These are phyloP conservation scores for Phylloporus arenicola DNA, from an alignment of 768 basidiomycete genomes.

Conservation along the genomic window DNA sequence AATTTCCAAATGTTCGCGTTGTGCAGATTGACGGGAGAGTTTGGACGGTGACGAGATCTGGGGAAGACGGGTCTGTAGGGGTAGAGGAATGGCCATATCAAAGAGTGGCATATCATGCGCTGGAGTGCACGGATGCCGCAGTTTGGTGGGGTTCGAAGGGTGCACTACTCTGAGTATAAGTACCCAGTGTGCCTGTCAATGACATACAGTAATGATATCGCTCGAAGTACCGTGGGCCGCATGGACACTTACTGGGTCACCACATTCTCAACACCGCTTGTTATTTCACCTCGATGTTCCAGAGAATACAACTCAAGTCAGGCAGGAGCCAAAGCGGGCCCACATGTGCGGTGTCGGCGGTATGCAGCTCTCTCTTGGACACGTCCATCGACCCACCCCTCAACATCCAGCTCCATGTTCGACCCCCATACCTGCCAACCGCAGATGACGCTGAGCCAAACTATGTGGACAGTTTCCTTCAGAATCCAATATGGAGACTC, in stretches of 20 bases:
- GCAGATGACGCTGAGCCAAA: slow-evolving; percentile 31
- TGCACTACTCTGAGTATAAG: slow-evolving; percentile 15
- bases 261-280: slow-evolving; percentile 4
- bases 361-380: slow-evolving; percentile 34
- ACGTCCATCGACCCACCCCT: slow-evolving; percentile 89
- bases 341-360: slow-evolving; percentile 89
- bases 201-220: too few species aligned
- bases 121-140: slow-evolving; percentile 59
- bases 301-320: slow-evolving; percentile 84
- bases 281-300: slow-evolving; percentile 8
- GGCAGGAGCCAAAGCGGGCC: slow-evolving; percentile 90
- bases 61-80: slow-evolving; percentile 33
- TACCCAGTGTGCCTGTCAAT: too few species aligned
- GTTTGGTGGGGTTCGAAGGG: slow-evolving; percentile 18
- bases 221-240: too few species aligned
- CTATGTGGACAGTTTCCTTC: slow-evolving; percentile 62
- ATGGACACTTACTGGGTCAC: too few species aligned
- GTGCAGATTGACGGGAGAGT: slow-evolving; percentile 49
- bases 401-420: slow-evolving; percentile 91
- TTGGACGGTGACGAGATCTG: slow-evolving; percentile 41
- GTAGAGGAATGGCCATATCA: slow-evolving; percentile 55
- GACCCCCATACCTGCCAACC: slow-evolving; percentile 46
- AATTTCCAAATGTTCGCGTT: slow-evolving; percentile 57
- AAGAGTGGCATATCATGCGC: slow-evolving; percentile 47
- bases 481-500: slow-evolving; percentile 54